These are phyloP conservation scores for Schoenoplectus triqueter DNA, from an alignment of 202 grass and related monocot species.

Conservation along the genomic window DNA sequence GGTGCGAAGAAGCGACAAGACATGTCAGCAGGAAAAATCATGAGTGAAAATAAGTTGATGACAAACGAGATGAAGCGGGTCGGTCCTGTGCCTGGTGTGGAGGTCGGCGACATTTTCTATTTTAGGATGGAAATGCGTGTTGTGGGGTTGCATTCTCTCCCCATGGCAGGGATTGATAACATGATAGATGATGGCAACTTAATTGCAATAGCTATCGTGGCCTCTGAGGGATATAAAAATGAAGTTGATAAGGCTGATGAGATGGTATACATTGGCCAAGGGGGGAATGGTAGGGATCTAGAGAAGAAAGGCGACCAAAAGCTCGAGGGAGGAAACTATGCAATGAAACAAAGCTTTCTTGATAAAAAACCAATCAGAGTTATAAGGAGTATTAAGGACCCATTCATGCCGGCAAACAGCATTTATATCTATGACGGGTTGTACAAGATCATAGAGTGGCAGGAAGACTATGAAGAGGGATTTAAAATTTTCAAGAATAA, in stretches of 20 bases:
- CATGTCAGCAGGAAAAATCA: constrained; percentile 59
- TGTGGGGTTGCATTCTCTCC: constrained; percentile 63
- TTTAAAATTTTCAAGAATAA: constrained; percentile 76
- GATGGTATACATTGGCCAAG: constrained; percentile 79
- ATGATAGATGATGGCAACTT: constrained; percentile 20
- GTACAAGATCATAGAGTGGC: constrained; percentile 60
- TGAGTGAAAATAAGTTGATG: constrained; percentile 62
- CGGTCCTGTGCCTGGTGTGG: constrained; percentile 62
- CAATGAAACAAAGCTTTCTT: constrained; percentile 59
- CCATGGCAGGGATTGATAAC: constrained; percentile 73
- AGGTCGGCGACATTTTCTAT: constrained; percentile 86
- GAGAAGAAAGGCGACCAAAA: constrained; percentile 76
- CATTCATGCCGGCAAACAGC: constrained; percentile 44
- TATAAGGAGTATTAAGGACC: constrained; percentile 59
- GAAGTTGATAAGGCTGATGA: constrained; percentile 50
- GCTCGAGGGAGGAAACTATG: constrained; percentile 79
- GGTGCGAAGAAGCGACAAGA: constrained; percentile 43
- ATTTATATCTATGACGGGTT: constrained; percentile 89
- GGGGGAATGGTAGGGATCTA: constrained; percentile 53
- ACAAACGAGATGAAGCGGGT: constrained; percentile 65
- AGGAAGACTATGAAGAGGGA: constrained; percentile 49
- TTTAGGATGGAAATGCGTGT: constrained; percentile 83
- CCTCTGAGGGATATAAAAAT: constrained; percentile 79
- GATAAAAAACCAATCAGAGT: constrained; percentile 71
- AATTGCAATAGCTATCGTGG: constrained; percentile 57